phyloP scores from a whole-genome alignment of 2,329 filamentous ascomycete genomes.

The Apiospora marii region DNA sequence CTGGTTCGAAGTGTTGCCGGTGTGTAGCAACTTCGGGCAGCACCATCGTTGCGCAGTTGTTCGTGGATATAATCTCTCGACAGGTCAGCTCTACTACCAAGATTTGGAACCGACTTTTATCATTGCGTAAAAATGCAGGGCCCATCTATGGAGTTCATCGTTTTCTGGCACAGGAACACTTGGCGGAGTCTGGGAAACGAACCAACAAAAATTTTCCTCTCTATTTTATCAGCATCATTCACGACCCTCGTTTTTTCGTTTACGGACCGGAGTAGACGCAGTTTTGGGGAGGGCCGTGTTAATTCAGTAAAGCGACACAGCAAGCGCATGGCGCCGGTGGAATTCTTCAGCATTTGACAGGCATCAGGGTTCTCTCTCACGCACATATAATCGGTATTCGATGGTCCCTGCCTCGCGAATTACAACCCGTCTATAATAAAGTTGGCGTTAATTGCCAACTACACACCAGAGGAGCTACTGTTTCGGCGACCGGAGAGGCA shows the following conservation, averaged over 20 bases:
- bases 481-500: conserved; percentile 9
- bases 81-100: conserved; percentile 19
- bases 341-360: conserved; percentile 39
- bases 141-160: conserved; percentile 24
- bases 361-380: conserved; percentile 35
- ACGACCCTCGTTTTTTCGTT: conserved; percentile 45
- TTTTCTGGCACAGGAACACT: conserved; percentile 26
- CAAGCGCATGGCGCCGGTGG: conserved; percentile 39
- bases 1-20: conserved; percentile 15
- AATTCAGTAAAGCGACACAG: conserved; percentile 44
- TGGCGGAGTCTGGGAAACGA: conserved; percentile 38
- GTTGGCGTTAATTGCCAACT: neutral
- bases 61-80: conserved; percentile 19
- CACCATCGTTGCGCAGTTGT: conserved; percentile 13
- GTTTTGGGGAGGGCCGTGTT: conserved; percentile 35
- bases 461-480: conserved; percentile 15
- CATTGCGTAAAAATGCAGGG: conserved; percentile 21
- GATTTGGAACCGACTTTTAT: conserved; percentile 19
- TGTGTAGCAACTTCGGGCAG: neutral
- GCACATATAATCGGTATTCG: conserved; percentile 30
- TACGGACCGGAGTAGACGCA: conserved; percentile 39
- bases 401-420: conserved; percentile 36
- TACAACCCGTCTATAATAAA: conserved; percentile 20
- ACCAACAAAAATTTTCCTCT: conserved; percentile 28
- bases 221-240: conserved; percentile 37